phyloP scores from a whole-genome alignment of 352 stramenopile species.

The Globisporangium nagaii region DNA sequence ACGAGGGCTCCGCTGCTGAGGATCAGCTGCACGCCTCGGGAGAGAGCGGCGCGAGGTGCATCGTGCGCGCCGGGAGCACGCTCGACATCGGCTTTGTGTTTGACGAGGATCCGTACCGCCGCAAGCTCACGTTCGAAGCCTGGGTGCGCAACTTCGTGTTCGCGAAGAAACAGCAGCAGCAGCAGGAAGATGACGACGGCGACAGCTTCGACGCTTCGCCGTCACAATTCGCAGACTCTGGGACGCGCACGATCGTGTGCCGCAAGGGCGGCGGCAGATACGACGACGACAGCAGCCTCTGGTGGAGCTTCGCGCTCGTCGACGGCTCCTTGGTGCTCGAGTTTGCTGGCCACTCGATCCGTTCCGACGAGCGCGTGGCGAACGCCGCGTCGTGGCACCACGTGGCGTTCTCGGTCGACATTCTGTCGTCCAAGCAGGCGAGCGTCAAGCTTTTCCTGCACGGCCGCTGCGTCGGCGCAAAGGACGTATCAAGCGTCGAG shows the following conservation, averaged over 20 bases:
- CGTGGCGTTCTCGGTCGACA: conserved; percentile 64
- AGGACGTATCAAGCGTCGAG: conserved; percentile 33
- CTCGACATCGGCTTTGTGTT: conserved; percentile 66
- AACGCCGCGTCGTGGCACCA: conserved; percentile 51
- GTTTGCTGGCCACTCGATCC: conserved; percentile 39
- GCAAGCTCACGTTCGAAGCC: conserved; percentile 70
- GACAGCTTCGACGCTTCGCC: neutral
- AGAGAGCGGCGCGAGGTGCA: conserved; percentile 48
- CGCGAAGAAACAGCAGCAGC: conserved; percentile 21
- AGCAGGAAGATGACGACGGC: conserved; percentile 23
- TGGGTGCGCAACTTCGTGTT: conserved; percentile 65
- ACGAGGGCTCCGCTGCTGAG: neutral
- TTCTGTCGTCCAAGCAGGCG: conserved; percentile 39
- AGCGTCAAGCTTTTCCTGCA: conserved; percentile 59
- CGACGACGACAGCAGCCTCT: conserved; percentile 9
- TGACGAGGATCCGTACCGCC: conserved; percentile 78
- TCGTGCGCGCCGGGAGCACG: conserved; percentile 44
- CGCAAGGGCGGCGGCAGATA: conserved; percentile 8
- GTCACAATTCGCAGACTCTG: conserved; percentile 2
- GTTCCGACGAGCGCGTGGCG: conserved; percentile 34
- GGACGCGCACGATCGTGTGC: conserved; percentile 5
- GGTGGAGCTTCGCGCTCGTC: conserved; percentile 43
- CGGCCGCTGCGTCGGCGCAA: conserved; percentile 41
- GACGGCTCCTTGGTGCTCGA: conserved; percentile 39
- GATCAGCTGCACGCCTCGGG: neutral